These are phyloP conservation scores for Ceriops tagal DNA, from an alignment of 345 rosid genomes.

Conservation along the genomic window DNA sequence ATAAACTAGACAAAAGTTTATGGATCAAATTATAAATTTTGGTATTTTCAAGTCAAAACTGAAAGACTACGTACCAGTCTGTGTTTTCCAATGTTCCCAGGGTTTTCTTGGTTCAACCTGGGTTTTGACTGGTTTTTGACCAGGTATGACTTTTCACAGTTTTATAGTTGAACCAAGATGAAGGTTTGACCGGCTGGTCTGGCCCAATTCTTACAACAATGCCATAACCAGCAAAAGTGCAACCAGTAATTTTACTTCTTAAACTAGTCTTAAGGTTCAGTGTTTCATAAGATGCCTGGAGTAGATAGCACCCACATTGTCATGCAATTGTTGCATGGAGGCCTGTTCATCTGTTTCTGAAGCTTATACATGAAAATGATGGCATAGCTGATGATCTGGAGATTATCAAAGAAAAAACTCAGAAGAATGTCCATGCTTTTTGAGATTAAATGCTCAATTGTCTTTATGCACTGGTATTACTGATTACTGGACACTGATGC, in stretches of 20 bases:
- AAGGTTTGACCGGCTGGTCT: no score
- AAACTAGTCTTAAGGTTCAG: no score
- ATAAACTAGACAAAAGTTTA: no score
- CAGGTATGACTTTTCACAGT: no score
- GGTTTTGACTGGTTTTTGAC: neutral
- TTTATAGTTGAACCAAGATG: no score
- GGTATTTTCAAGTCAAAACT: no score
- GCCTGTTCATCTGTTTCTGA: neutral
- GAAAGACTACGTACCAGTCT: neutral
- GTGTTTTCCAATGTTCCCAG: neutral
- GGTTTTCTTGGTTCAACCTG: neutral
- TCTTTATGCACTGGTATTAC: conserved; percentile 1
- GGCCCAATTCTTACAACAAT: no score
- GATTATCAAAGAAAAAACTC: neutral
- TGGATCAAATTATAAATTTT: no score
- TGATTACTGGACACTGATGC: neutral
- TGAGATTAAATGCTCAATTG: neutral
- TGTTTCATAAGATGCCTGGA: neutral
- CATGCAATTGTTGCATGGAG: no score
- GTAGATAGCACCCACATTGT: no score
- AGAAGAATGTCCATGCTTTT: neutral
- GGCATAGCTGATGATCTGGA: conserved; percentile 1
- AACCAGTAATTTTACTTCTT: no score
- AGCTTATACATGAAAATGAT: neutral
- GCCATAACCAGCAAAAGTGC: no score